Evolutionary conservation across 1,284 basidiomycete genomes (phyloP).

Genomic region (Malassezia vespertilionis): DNA sequence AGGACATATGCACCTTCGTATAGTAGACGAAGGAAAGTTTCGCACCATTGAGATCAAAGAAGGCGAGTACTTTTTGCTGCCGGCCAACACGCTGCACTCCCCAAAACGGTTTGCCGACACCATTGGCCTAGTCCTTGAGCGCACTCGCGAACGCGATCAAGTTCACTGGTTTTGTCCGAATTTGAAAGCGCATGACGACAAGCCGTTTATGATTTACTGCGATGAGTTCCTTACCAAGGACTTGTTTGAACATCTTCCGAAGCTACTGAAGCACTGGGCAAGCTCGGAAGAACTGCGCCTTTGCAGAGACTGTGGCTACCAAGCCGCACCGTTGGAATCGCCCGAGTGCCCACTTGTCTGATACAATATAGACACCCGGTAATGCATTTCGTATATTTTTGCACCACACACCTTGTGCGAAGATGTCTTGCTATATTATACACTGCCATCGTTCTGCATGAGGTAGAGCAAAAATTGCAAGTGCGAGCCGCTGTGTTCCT

Average conservation of each 20-base stretch:
- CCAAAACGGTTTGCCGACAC: conserved; percentile 82
- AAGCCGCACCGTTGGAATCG: conserved; percentile 4
- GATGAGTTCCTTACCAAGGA: conserved; percentile 79
- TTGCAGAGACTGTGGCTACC: conserved; percentile 17
- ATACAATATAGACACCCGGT: background rate
- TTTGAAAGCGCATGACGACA: conserved; percentile 52
- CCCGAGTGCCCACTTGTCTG: background rate
- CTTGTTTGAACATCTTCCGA: conserved; percentile 84
- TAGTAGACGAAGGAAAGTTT: conserved; percentile 68
- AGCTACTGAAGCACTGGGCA: conserved; percentile 56
- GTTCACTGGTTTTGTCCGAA: conserved; percentile 88
- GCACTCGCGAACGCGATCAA: conserved; percentile 63
- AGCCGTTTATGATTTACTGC: conserved; percentile 72
- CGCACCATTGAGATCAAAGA: conserved; percentile 78
- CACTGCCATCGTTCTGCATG: background rate
- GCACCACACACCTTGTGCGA: too few species aligned
- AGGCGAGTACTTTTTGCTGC: conserved; percentile 85
- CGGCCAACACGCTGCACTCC: conserved; percentile 83
- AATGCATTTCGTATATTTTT: too few species aligned
- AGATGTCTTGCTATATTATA: too few species aligned
- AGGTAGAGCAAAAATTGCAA: too few species aligned
- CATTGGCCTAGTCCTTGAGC: conserved; percentile 85
- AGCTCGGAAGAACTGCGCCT: conserved; percentile 25
- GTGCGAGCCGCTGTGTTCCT: too few species aligned
- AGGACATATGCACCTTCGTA: conserved; percentile 67